Conservation (phyloP, 192 early-diverging fungal genomes). For the Backusella australiensis region DNA sequence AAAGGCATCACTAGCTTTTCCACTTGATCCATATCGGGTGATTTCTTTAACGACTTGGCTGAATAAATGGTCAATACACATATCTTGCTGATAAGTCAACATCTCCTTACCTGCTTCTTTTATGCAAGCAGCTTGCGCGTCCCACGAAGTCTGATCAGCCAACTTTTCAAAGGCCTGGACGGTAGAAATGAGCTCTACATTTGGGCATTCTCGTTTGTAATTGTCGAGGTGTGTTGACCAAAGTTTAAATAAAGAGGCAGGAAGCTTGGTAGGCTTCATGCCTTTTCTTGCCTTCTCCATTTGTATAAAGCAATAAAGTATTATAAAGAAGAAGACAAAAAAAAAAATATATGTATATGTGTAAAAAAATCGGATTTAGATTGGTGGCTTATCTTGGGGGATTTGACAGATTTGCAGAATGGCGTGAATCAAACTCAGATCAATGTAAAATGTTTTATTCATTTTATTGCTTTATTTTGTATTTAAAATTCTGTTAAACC, state of each 20-base stretch:
- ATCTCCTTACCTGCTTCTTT: conserved; percentile 19
- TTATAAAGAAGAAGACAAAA: no score
- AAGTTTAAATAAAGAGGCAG: neutral
- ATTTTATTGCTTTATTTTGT: neutral
- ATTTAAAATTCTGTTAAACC: conserved; percentile 30
- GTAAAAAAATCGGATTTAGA: neutral
- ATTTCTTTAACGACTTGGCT: neutral
- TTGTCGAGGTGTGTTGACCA: neutral
- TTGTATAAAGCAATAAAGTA: no score
- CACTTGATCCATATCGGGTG: conserved; percentile 16
- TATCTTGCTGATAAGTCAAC: no score
- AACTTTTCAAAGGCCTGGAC: conserved; percentile 10
- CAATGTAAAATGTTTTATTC: no score
- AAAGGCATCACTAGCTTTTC: conserved; percentile 24
- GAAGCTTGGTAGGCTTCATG: conserved; percentile 16
- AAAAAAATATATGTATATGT: no score
- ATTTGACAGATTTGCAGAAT: neutral
- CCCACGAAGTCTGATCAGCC: conserved; percentile 23
- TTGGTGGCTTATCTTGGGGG: neutral
- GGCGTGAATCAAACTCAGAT: no score
- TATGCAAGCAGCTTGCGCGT: conserved; percentile 30
- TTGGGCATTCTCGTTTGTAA: neutral
- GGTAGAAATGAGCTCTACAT: neutral
- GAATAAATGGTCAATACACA: no score
- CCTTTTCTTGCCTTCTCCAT: conserved; percentile 18